These are phyloP conservation scores for Backusella mclennaniae DNA, from an alignment of 192 early-diverging fungal species.

Conservation along the genomic window DNA sequence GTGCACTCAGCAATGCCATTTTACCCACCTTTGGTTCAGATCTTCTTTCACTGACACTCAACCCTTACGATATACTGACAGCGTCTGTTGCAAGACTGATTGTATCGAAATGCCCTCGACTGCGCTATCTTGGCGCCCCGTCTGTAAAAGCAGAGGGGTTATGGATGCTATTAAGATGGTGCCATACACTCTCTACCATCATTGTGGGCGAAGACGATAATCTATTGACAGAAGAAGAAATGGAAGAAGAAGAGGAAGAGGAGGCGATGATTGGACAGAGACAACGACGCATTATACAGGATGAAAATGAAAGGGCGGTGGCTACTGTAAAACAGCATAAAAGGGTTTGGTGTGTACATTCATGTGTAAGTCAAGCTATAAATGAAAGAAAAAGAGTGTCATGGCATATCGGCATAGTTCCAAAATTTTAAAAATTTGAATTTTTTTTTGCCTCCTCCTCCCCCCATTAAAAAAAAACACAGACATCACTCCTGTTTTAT, in stretches of 20 bases:
- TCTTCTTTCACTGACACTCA: conserved; percentile 20
- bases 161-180: conserved; percentile 27
- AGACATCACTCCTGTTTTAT: not conserved
- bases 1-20: conserved; percentile 29
- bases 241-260: conserved; percentile 10
- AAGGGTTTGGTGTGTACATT: conserved; percentile 34
- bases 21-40: conserved; percentile 32
- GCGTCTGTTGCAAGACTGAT: conserved; percentile 16
- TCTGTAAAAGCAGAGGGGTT: conserved; percentile 29
- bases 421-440: conserved; percentile 10
- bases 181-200: conserved; percentile 24
- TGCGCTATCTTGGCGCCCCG: conserved; percentile 16
- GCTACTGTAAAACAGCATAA: conserved; percentile 20
- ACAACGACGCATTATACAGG: not conserved
- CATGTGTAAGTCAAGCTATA: not conserved
- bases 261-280: not conserved
- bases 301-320: conserved; percentile 22
- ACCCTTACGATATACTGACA: conserved; percentile 29
- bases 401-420: conserved; percentile 38
- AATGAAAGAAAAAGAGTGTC: conserved; percentile 3
- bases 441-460: not conserved
- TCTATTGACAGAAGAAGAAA: conserved; percentile 1
- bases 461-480: not conserved
- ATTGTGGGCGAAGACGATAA: conserved; percentile 17
- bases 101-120: conserved; percentile 21